Evolutionary conservation across 1,284 basidiomycete species (phyloP).

Genomic region (Trametes versicolor): DNA sequence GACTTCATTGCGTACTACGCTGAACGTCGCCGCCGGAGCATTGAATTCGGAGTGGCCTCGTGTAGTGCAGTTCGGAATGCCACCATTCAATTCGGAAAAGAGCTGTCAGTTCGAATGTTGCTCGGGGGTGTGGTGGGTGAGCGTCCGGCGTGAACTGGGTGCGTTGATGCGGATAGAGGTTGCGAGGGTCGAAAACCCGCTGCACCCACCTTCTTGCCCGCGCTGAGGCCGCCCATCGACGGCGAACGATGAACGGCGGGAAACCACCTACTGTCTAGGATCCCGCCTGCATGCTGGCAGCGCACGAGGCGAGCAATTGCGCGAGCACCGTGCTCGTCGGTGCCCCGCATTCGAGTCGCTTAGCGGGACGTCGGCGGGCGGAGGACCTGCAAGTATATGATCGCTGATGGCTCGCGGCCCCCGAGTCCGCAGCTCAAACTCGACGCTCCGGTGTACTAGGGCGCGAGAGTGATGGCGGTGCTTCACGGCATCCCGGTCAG

Average conservation of each 20-base stretch:
- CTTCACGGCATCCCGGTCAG: conserved; percentile 8
- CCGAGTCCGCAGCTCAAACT: background rate
- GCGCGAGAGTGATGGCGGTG: background rate
- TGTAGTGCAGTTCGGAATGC: too few relatives aligned
- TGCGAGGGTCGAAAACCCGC: background rate
- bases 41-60: too few relatives aligned
- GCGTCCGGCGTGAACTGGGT: background rate
- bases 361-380: too few relatives aligned
- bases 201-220: background rate
- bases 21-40: too few relatives aligned
- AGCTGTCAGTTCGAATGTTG: background rate
- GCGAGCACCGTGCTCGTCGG: background rate
- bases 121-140: background rate
- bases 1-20: too few relatives aligned
- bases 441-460: background rate
- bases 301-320: too few relatives aligned
- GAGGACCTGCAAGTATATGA: too few relatives aligned
- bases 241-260: background rate
- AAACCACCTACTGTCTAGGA: background rate
- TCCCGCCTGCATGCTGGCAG: background rate
- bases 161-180: background rate
- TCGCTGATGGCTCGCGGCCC: background rate
- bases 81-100: background rate
- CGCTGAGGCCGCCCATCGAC: background rate
- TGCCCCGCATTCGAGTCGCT: background rate